Percentiles rank a stretch among this genome's conserved stretches.
These are phyloP conservation scores for Alternaria dauci DNA, from an alignment of 2,329 filamentous ascomycete species.

Conservation along the genomic window DNA sequence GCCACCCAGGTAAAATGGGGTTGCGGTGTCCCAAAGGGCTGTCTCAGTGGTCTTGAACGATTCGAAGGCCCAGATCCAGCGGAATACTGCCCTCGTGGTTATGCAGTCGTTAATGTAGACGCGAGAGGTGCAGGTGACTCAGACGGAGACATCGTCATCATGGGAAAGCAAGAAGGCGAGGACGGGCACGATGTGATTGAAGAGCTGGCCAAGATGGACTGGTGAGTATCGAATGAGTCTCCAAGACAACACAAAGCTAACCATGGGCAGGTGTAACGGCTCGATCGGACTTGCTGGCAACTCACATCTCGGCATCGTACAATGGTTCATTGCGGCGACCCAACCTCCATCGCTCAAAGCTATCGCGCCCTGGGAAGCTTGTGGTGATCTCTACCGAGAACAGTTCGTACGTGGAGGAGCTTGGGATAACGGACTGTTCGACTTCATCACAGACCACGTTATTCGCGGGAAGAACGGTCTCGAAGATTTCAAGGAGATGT, in stretches of 20 bases:
- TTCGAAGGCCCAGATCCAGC: conserved; percentile 55
- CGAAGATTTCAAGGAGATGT: conserved; percentile 22
- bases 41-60: conserved; percentile 42
- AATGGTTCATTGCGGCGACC: conserved; percentile 55
- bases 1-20: conserved; percentile 6
- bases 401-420: conserved; percentile 23
- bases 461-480: conserved; percentile 34
- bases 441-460: conserved; percentile 17
- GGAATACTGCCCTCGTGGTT: conserved; percentile 42
- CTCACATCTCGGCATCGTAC: conserved; percentile 52
- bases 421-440: conserved; percentile 11
- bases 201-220: conserved; percentile 50
- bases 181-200: conserved; percentile 58
- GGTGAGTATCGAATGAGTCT: conserved; percentile 44
- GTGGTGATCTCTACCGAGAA: conserved; percentile 34
- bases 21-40: conserved; percentile 12
- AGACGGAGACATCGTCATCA: conserved; percentile 37
- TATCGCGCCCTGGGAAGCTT: conserved; percentile 60
- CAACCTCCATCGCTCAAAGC: conserved; percentile 54
- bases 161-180: conserved; percentile 41
- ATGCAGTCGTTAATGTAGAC: conserved; percentile 45
- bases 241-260: background rate
- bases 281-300: conserved; percentile 51
- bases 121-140: conserved; percentile 37
- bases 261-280: conserved; percentile 42